Evolutionary conservation across 2,329 filamentous ascomycete species (phyloP).

Genomic region (Seiridium cupressi): DNA sequence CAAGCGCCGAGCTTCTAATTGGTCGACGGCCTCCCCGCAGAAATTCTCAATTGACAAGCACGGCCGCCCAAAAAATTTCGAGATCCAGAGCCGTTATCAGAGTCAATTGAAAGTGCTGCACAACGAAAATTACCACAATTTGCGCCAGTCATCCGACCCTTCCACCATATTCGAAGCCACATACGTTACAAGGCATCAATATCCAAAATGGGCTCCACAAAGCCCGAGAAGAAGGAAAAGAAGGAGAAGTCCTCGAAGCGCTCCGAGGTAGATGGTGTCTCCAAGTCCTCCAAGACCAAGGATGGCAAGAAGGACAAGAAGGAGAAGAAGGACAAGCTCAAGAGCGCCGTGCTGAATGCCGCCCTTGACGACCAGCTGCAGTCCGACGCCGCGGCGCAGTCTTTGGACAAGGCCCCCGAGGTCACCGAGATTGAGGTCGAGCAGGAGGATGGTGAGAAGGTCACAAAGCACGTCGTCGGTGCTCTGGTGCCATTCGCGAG

Average conservation of each 20-base stretch:
- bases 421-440: slow-evolving; percentile 43
- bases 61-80: slow-evolving; percentile 7
- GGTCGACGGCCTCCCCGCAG: not conserved
- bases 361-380: slow-evolving; percentile 65
- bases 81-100: slow-evolving; percentile 2
- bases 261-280: slow-evolving; percentile 51
- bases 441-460: slow-evolving; percentile 38
- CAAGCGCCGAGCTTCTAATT: not conserved
- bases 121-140: not conserved
- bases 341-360: slow-evolving; percentile 50
- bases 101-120: not conserved
- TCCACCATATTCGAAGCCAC: not conserved
- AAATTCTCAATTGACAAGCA: slow-evolving; percentile 7
- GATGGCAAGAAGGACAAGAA: slow-evolving; percentile 62
- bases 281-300: slow-evolving; percentile 52
- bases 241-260: slow-evolving; percentile 56
- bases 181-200: too few species aligned
- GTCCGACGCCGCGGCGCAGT: slow-evolving; percentile 47
- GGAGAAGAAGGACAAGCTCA: slow-evolving; percentile 72
- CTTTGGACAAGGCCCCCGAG: slow-evolving; percentile 36
- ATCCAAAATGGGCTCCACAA: slow-evolving; percentile 27
- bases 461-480: slow-evolving; percentile 45
- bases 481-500: slow-evolving; percentile 81
- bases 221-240: slow-evolving; percentile 43
- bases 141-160: not conserved